Evolutionary conservation across 345 rosid species (phyloP).

Genomic region (Iberis pinnata): DNA sequence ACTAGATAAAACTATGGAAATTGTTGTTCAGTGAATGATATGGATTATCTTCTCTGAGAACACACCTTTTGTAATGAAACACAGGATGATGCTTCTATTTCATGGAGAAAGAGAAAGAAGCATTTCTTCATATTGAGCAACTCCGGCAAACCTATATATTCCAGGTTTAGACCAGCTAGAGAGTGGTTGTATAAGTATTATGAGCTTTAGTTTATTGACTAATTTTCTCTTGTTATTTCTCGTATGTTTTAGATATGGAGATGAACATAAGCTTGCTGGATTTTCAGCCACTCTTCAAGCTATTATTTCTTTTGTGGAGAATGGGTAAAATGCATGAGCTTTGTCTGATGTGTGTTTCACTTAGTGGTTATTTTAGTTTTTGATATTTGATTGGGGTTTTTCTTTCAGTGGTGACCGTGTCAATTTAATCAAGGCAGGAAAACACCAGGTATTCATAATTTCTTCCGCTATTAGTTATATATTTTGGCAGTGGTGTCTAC

Average conservation of each 20-base stretch:
- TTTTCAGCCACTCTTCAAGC: constrained; percentile 99
- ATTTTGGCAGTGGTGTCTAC: background rate
- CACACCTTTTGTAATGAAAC: constrained; percentile 34
- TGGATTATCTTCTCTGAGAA: constrained; percentile 14
- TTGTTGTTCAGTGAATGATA: background rate
- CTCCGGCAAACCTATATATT: constrained; percentile 98
- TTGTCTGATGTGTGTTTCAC: constrained; percentile 8
- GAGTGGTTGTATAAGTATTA: constrained; percentile 1
- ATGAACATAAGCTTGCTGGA: constrained; percentile 96
- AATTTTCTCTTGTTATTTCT: constrained; percentile 6
- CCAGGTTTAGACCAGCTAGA: constrained; percentile 48
- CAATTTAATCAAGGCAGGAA: constrained; percentile 80
- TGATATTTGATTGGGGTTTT: constrained; percentile 17
- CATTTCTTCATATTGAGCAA: constrained; percentile 94
- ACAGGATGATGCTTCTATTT: constrained; percentile 94
- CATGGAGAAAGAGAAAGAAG: constrained; percentile 99
- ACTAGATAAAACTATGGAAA: no score
- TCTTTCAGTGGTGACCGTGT: constrained; percentile 66
- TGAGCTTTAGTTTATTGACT: background rate
- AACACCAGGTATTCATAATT: constrained; percentile 62
- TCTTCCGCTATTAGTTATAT: background rate
- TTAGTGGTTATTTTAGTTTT: constrained; percentile 1
- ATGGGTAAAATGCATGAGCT: constrained; percentile 46
- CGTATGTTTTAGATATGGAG: constrained; percentile 67
- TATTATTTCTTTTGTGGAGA: constrained; percentile 95